Conservation (phyloP, 164 flowering plant genomes). For the Vitis rotundifolia region DNA sequence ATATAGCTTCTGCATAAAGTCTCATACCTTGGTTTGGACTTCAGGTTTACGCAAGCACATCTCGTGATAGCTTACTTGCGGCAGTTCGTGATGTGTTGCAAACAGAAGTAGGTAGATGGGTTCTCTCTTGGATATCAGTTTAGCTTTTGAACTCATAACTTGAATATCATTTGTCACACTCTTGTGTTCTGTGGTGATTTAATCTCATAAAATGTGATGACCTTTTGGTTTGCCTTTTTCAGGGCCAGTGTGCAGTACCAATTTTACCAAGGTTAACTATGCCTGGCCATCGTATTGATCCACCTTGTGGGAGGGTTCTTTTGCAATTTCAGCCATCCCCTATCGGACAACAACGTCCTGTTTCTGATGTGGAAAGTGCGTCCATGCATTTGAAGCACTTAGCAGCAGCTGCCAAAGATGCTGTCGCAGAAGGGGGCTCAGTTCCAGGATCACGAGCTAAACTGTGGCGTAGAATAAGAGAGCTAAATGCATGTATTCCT, state of each 20-base stretch:
- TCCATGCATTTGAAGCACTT: constrained; percentile 90
- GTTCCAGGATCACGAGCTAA: constrained; percentile 98
- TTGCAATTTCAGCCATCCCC: constrained; percentile 37
- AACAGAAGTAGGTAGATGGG: constrained; percentile 86
- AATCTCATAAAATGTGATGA: neutral
- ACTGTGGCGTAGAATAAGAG: constrained; percentile 96
- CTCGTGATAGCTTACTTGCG: constrained; percentile 96
- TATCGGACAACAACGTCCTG: constrained; percentile 42
- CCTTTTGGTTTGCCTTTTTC: constrained; percentile 21
- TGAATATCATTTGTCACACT: neutral
- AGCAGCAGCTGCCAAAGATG: constrained; percentile 95
- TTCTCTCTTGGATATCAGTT: constrained; percentile 25
- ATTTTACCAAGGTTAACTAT: constrained; percentile 87
- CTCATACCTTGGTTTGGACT: constrained; percentile 27
- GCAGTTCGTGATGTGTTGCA: constrained; percentile 90
- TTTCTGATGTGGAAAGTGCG: constrained; percentile 68
- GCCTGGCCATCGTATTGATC: constrained; percentile 99
- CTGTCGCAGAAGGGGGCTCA: constrained; percentile 94
- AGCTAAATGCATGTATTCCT: constrained; percentile 92
- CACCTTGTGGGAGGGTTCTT: constrained; percentile 92
- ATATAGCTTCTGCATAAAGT: neutral
- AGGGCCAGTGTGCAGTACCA: constrained; percentile 90
- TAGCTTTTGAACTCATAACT: constrained; percentile 1
- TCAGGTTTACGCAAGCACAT: constrained; percentile 96
- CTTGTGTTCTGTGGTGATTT: neutral